phyloP scores from a whole-genome alignment of 345 rosid species.

The Rhodamnia argentea region DNA sequence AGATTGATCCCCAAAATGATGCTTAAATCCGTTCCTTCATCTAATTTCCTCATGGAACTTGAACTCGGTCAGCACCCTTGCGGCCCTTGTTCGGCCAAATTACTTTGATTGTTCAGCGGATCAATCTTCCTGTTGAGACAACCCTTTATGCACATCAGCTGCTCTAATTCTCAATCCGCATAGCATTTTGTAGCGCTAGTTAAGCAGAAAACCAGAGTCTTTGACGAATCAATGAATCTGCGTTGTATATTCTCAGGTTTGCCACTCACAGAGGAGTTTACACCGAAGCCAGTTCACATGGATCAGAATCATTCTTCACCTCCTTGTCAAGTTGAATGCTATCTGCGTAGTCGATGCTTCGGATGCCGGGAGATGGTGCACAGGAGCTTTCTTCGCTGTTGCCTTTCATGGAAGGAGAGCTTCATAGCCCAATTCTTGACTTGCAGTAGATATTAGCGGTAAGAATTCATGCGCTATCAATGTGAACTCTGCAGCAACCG shows the following conservation, averaged over 20 bases:
- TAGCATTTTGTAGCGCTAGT: not conserved
- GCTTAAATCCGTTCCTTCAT: not conserved
- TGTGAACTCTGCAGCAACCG: not conserved
- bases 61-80: accelerated
- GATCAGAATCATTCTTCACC: not conserved
- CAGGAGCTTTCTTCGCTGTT: accelerated
- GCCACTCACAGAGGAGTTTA: not conserved
- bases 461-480: not conserved
- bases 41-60: not conserved
- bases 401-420: not conserved
- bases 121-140: too few relatives aligned
- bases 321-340: not conserved
- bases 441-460: not conserved
- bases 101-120: too few relatives aligned
- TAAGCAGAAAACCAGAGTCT: not conserved
- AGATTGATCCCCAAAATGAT: not conserved
- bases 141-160: not conserved
- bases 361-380: not conserved
- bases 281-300: not conserved
- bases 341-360: not conserved
- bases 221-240: not conserved
- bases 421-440: not conserved
- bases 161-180: not conserved
- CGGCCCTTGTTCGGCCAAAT: too few relatives aligned
- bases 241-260: not conserved